These are phyloP conservation scores for Termitomyces sp. DNA, from an alignment of 768 basidiomycete genomes.

Conservation along the genomic window DNA sequence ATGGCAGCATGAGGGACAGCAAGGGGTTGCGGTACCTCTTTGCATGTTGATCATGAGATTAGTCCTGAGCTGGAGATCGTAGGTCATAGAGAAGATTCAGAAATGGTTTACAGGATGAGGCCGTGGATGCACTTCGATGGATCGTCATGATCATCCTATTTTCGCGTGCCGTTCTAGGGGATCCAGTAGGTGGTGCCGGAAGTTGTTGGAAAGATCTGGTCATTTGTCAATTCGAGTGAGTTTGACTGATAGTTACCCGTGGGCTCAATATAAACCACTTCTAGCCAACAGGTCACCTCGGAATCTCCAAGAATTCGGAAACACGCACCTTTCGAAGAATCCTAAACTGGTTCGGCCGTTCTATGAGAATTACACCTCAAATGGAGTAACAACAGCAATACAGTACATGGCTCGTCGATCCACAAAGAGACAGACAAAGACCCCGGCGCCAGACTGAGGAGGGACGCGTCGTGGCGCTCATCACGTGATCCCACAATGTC, in stretches of 20 bases:
- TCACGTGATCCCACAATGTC: conserved; percentile 15
- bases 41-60: neutral
- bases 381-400: neutral
- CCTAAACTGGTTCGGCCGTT: neutral
- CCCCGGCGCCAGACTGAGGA: neutral
- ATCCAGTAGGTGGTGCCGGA: neutral
- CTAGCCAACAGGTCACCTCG: neutral
- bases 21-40: neutral
- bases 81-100: neutral
- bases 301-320: too few species aligned
- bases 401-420: neutral
- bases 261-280: neutral
- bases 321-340: too few species aligned
- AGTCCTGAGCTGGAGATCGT: neutral
- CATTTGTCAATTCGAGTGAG: neutral
- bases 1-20: neutral
- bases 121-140: neutral
- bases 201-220: too few species aligned
- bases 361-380: neutral
- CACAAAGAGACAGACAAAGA: neutral
- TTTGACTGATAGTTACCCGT: neutral
- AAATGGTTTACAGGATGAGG: neutral
- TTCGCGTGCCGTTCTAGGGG: neutral
- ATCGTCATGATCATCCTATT: too few species aligned
- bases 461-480: neutral